Percentiles rank a stretch among this genome's conserved stretches.
Conservation (phyloP, 257 asterid species). For the Craterostigma plantagineum region DNA sequence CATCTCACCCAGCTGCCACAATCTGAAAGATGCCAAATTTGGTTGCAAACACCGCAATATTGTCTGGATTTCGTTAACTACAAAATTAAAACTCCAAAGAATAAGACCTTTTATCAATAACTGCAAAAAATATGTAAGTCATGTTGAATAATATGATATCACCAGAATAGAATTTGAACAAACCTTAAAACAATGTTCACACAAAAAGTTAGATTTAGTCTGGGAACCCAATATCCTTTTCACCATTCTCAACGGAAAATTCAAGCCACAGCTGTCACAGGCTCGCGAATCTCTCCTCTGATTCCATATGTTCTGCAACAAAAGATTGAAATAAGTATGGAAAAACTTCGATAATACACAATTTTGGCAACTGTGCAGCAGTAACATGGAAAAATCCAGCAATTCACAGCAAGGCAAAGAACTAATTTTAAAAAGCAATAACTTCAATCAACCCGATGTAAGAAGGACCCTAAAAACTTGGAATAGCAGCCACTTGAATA, state of each 20-base stretch:
- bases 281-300: constrained; percentile 33
- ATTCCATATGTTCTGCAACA: constrained; percentile 31
- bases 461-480: too few relatives aligned
- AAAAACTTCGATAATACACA: background rate
- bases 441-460: too few relatives aligned
- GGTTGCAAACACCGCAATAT: constrained; percentile 78
- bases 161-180: constrained; percentile 5
- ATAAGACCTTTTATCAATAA: constrained; percentile 3
- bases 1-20: constrained; percentile 90
- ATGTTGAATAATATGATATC: too few relatives aligned
- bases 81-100: constrained; percentile 11
- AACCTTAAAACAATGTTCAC: constrained; percentile 85
- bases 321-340: background rate
- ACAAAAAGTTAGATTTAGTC: constrained; percentile 27
- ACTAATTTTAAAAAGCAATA: too few relatives aligned
- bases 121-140: too few relatives aligned
- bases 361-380: background rate
- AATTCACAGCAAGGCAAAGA: too few relatives aligned
- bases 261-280: constrained; percentile 66
- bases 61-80: constrained; percentile 73
- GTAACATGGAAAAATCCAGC: too few relatives aligned
- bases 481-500: too few relatives aligned
- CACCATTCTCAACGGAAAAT: constrained; percentile 43
- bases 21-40: constrained; percentile 87
- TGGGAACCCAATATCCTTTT: constrained; percentile 34